Conservation (phyloP, 495 filamentous ascomycete genomes). For the Penicillium longicatenatum region DNA sequence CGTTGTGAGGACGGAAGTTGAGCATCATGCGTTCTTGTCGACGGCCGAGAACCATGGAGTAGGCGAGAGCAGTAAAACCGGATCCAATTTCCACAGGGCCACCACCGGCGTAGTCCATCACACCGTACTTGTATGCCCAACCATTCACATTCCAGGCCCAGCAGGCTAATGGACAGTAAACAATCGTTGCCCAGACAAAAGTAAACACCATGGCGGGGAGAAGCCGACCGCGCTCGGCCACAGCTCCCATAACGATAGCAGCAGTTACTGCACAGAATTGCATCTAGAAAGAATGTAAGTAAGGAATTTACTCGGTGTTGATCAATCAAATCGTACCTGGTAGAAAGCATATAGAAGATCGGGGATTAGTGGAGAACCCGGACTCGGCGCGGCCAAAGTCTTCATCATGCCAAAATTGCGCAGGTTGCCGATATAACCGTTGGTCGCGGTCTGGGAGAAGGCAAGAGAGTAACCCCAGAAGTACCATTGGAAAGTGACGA, state of each 20-base stretch:
- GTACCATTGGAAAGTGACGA: slow-evolving; percentile 74
- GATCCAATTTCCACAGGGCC: slow-evolving; percentile 98
- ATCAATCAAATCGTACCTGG: slow-evolving; percentile 49
- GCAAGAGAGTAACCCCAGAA: slow-evolving; percentile 77
- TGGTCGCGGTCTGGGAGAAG: slow-evolving; percentile 63
- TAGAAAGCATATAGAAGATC: slow-evolving; percentile 68
- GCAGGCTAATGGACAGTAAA: slow-evolving; percentile 94
- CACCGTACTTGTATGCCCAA: slow-evolving; percentile 90
- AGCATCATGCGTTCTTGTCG: slow-evolving; percentile 99
- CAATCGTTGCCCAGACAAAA: slow-evolving; percentile 94
- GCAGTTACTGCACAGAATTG: slow-evolving; percentile 94
- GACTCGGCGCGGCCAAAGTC: slow-evolving; percentile 61
- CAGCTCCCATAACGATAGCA: slow-evolving; percentile 88
- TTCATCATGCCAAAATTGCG: slow-evolving; percentile 68
- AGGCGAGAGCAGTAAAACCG: slow-evolving; percentile 88
- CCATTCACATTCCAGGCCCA: slow-evolving; percentile 96
- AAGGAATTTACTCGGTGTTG: not conserved
- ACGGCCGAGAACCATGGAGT: slow-evolving; percentile 92
- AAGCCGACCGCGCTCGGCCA: slow-evolving; percentile 91
- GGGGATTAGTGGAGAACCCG: slow-evolving; percentile 63
- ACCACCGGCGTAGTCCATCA: slow-evolving; percentile 94
- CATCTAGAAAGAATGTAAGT: slow-evolving; percentile 58
- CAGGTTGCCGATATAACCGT: slow-evolving; percentile 68
- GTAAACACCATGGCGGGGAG: slow-evolving; percentile 94
- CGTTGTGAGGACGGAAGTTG: slow-evolving; percentile 94